Evolutionary conservation across 2,329 filamentous ascomycete genomes (phyloP).

Genomic region (Zalaria obscura): DNA sequence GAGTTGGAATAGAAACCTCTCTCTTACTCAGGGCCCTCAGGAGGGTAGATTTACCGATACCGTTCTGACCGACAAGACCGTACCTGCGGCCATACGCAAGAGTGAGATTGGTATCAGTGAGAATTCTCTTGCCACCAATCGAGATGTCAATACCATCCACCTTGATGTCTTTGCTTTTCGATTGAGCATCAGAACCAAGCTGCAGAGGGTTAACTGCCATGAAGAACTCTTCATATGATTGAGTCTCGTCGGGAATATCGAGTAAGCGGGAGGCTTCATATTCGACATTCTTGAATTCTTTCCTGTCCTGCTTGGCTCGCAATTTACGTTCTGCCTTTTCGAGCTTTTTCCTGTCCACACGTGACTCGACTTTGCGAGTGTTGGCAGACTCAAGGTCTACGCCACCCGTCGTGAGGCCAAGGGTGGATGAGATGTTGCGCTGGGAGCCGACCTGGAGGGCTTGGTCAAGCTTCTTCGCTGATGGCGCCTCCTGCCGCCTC

Average conservation of each 20-base stretch:
- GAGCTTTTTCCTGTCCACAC: conserved; percentile 96
- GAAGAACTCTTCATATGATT: conserved; percentile 98
- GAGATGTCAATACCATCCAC: conserved; percentile 90
- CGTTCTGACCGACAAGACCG: conserved; percentile 96
- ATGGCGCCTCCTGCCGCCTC: conserved; percentile 55
- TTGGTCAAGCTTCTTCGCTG: conserved; percentile 77
- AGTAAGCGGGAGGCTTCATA: conserved; percentile 90
- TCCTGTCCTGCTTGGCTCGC: conserved; percentile 95
- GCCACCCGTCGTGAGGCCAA: conserved; percentile 68
- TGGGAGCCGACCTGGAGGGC: conserved; percentile 89
- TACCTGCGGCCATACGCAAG: conserved; percentile 88
- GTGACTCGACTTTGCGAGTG: conserved; percentile 85
- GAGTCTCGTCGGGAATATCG: conserved; percentile 64
- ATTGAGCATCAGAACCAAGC: conserved; percentile 50
- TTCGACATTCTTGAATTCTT: conserved; percentile 94
- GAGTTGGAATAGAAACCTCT: conserved; percentile 88
- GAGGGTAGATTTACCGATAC: conserved; percentile 79
- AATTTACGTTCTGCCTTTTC: conserved; percentile 98
- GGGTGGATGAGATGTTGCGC: conserved; percentile 88
- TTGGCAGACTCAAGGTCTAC: conserved; percentile 94
- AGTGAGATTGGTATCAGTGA: conserved; percentile 81
- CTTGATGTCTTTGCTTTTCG: conserved; percentile 98
- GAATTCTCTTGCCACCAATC: conserved; percentile 75
- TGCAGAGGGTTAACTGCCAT: conserved; percentile 98
- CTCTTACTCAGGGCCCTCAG: conserved; percentile 79